Conservation (phyloP, 768 basidiomycete species). For the Dendrothele bispora region DNA sequence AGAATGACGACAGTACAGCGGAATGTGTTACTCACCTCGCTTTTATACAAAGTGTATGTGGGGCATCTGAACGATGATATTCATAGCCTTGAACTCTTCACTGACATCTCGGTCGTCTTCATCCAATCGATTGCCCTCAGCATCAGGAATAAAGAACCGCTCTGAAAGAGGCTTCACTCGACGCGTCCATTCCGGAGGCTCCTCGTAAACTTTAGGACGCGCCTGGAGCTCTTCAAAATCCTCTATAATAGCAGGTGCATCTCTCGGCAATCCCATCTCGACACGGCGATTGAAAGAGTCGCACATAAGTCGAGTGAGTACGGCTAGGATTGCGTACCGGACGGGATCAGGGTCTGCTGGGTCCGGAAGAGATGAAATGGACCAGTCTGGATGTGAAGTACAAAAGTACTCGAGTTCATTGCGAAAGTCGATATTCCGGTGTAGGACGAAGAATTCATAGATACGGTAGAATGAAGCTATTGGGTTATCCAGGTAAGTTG, state of each 20-base stretch:
- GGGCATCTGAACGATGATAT: constrained; percentile 10
- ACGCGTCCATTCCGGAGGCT: constrained; percentile 25
- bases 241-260: constrained; percentile 29
- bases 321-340: constrained; percentile 26
- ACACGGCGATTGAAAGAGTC: constrained; percentile 27
- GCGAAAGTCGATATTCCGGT: no score
- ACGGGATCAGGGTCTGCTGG: constrained; percentile 15
- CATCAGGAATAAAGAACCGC: constrained; percentile 19
- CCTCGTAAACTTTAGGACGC: constrained; percentile 29
- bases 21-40: no score
- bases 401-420: background rate
- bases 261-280: constrained; percentile 28
- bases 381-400: background rate
- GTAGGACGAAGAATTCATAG: no score
- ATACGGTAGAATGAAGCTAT: no score
- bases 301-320: constrained; percentile 25
- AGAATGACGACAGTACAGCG: no score
- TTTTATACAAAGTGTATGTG: constrained; percentile 11
- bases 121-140: constrained; percentile 6
- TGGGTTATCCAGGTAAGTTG: no score
- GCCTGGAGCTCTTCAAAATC: constrained; percentile 29
- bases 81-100: constrained; percentile 10
- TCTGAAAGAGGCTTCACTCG: constrained; percentile 14
- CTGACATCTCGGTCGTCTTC: constrained; percentile 9
- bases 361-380: constrained; percentile 16